Evolutionary conservation across 352 stramenopile species (phyloP), one percentile per base, ranked within the genome.

Genomic region (Blastocystis hominis): DNA sequence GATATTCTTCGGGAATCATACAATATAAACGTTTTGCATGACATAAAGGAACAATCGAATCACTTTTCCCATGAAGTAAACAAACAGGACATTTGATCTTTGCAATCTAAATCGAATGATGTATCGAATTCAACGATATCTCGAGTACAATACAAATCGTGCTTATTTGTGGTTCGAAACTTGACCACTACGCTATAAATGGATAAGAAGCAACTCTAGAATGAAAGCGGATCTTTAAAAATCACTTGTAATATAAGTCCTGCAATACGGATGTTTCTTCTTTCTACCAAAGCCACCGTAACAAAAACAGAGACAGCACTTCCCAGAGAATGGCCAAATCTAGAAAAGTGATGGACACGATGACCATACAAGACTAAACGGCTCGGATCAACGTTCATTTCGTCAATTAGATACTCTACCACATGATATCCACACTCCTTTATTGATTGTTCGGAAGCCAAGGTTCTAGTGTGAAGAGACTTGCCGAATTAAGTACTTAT

Each of bases 301-400:
- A 40, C 30, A 20, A 55, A 84, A 2, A 84, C 36, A 46, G 72
- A 84, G 2, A 84, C 72, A 13, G 72, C 44, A 68, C 72, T 84
- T 44, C 72, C 72, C 24, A 84, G 72, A 44, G 72, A 84, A 30
- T 84, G 72, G 42, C 72, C 72, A 84, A 84, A 84, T 42, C 72
- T 84, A 84, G 1, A n/a, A 24, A 30, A 10, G 4, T 68, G 3
- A 7, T 1, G 17, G 2, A 13, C 17, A 5, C 17, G 30, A 3
- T 10, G n/a, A 30, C 36, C 36, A 20, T 15, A 84, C 72, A 84
- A 42, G 44, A 84, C 44, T 5, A 84, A 24, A 20, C 54, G 59
- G 10, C 46, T 68, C 9, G 72, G 72, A 36, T 68, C 53, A 20
- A 69, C 38, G 17, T 30, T 46, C 5, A 84, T 20, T 13, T n/a